These are phyloP conservation scores for Quercus wislizeni DNA, from an alignment of 306 rosid genomes.

Conservation along the genomic window DNA sequence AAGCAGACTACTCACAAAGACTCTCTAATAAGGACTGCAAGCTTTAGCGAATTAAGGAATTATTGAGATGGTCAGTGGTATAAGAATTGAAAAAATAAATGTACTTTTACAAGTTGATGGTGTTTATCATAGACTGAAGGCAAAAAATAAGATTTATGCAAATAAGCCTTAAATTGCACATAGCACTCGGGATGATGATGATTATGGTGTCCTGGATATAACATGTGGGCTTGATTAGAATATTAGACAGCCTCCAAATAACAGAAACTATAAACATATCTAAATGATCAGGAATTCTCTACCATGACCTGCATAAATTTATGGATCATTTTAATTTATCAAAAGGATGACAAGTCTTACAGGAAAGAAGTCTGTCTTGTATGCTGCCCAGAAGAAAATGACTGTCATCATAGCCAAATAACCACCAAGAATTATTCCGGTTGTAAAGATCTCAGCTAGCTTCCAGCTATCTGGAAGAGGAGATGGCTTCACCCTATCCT, in stretches of 20 bases:
- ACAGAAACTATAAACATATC: neutral
- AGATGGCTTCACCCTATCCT: slow-evolving; percentile 89
- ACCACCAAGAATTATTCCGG: slow-evolving; percentile 76
- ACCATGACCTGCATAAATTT: neutral
- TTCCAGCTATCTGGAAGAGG: slow-evolving; percentile 93
- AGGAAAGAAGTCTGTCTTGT: slow-evolving; percentile 73
- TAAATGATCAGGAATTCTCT: neutral
- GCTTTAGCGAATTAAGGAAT: neutral
- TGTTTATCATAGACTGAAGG: neutral
- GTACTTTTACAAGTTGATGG: too few relatives aligned
- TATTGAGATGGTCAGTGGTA: neutral
- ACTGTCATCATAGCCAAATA: slow-evolving; percentile 92
- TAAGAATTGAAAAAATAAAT: too few relatives aligned
- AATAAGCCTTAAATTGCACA: neutral
- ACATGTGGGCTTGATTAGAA: neutral
- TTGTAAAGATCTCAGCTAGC: slow-evolving; percentile 69
- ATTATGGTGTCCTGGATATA: neutral
- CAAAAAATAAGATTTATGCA: neutral
- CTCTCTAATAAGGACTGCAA: neutral
- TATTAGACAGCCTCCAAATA: neutral
- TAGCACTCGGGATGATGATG: neutral
- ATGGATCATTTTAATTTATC: neutral
- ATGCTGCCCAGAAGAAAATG: slow-evolving; percentile 86
- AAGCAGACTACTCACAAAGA: neutral
- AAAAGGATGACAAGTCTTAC: slow-evolving; percentile 32